Percentiles rank a stretch among this genome's conserved stretches.
Conservation (phyloP, 345 rosid species). For the Carallia pectinifolia region DNA sequence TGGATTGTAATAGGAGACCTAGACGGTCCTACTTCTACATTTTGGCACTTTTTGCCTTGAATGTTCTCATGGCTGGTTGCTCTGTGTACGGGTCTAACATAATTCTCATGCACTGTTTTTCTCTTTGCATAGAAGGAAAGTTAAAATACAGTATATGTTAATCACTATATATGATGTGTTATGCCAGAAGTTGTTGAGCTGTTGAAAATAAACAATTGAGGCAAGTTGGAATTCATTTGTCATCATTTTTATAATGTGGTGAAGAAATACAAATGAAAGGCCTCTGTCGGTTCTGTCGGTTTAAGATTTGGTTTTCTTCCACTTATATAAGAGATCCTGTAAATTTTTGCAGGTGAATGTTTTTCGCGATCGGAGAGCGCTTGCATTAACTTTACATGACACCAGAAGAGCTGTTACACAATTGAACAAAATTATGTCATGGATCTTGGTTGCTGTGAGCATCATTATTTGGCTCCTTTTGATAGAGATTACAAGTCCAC, state of each 20-base stretch:
- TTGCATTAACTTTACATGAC: slow-evolving; percentile 57
- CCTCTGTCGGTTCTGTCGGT: slow-evolving; percentile 37
- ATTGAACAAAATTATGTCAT: slow-evolving; percentile 49
- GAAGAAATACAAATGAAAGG: no score
- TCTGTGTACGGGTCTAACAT: no score
- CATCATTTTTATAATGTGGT: background rate
- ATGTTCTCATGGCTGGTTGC: no score
- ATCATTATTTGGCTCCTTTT: slow-evolving; percentile 59
- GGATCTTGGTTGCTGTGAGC: slow-evolving; percentile 35
- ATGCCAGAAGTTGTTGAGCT: background rate
- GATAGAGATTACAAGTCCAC: slow-evolving; percentile 45
- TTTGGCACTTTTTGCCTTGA: no score
- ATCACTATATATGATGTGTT: background rate
- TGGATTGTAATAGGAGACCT: no score
- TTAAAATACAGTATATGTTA: no score
- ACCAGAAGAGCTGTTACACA: slow-evolving; percentile 73
- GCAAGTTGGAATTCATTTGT: background rate
- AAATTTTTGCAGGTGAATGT: slow-evolving; percentile 48
- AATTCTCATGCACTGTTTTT: background rate
- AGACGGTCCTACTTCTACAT: no score
- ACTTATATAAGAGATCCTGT: background rate
- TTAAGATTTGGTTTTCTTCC: slow-evolving; percentile 20
- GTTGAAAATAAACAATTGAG: background rate
- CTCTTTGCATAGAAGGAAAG: background rate
- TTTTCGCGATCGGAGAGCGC: slow-evolving; percentile 49